Base-by-base conservation (phyloP, 1,284 basidiomycete genomes). In the Ganoderma lucidum region DNA sequence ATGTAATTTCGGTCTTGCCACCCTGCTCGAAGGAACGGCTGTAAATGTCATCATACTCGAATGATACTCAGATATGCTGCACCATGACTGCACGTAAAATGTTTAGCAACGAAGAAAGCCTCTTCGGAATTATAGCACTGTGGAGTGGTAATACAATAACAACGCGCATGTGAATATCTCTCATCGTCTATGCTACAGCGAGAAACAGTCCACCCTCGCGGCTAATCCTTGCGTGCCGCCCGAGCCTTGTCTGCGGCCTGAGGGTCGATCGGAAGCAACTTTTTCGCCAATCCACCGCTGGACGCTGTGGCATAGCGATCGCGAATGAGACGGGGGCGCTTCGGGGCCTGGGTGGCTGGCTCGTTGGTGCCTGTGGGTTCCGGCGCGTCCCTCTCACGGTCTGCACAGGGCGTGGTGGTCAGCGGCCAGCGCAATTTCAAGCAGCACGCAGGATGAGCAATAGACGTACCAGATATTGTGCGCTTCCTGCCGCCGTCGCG, bases 401-500 rank as follows among this genome's bases (percentile, higher is more conserved):
- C 87, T 89, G 59, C 44, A 42, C 17, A 23, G 62, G 37, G 59
- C 59, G 59, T 44, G 59, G 37, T 30, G 41, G 23, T 61, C 59
- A 61, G 59, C 59, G 39, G 39, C 41, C 39, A 30, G 41, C 39
- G 12, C 41, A 23, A 28, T 28, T n/a, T 17, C 41, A 28, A 61
- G 5, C n/a, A 23, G 32, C 10, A 30, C 14, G 19, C 59, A 15
- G 37, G 60, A 15, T 23, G 37, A 61, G 8, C 3, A 44, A 56
- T 61, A 23, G 48, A 80, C 86, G 73, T 81, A 93, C 92, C 92
- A 77, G 90, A 86, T 55, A 84, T 78, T 6, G 89, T 88, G 66
- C 92, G 86, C 80, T 94, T 94, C 75, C 90, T 84, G 37, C 75
- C 70, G 68, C 80, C 85, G 70, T 92, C 90, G 62, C 87, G 85